Conservation (phyloP, 768 basidiomycete genomes). For the Mycena olivaceomarginata region DNA sequence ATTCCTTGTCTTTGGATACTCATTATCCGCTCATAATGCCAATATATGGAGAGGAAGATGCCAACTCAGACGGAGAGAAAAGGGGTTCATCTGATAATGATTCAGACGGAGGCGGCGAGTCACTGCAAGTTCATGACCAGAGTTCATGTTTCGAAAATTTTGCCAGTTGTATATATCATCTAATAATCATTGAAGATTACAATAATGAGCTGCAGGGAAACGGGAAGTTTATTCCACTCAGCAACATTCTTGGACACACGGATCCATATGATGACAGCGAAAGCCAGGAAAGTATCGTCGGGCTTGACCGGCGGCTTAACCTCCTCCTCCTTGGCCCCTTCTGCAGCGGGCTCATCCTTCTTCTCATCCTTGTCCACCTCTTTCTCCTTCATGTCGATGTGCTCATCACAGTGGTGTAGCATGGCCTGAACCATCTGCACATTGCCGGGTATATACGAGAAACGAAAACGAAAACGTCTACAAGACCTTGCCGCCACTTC, state of each 20-base stretch:
- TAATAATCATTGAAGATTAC: background rate
- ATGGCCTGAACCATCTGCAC: conserved; percentile 94
- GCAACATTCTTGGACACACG: too few relatives aligned
- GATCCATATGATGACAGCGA: conserved; percentile 94
- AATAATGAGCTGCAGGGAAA: background rate
- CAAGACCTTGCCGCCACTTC: too few relatives aligned
- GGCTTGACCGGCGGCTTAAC: conserved; percentile 61
- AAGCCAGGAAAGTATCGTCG: conserved; percentile 91
- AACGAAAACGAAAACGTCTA: too few relatives aligned
- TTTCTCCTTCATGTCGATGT: too few relatives aligned
- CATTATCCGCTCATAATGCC: too few relatives aligned
- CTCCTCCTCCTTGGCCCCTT: conserved; percentile 63
- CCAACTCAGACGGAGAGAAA: too few relatives aligned
- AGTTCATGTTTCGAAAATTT: background rate
- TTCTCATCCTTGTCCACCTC: conserved; percentile 78
- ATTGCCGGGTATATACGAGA: too few relatives aligned
- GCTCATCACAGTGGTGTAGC: conserved; percentile 95
- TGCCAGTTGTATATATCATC: background rate
- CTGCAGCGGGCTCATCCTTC: conserved; percentile 59
- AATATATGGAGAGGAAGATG: too few relatives aligned
- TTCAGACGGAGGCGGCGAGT: background rate
- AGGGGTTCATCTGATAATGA: background rate
- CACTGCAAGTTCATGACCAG: background rate
- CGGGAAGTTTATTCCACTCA: background rate
- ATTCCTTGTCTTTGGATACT: too few relatives aligned